These are phyloP conservation scores for Termitomyces sp. DNA, from an alignment of 768 basidiomycete genomes.

Conservation along the genomic window DNA sequence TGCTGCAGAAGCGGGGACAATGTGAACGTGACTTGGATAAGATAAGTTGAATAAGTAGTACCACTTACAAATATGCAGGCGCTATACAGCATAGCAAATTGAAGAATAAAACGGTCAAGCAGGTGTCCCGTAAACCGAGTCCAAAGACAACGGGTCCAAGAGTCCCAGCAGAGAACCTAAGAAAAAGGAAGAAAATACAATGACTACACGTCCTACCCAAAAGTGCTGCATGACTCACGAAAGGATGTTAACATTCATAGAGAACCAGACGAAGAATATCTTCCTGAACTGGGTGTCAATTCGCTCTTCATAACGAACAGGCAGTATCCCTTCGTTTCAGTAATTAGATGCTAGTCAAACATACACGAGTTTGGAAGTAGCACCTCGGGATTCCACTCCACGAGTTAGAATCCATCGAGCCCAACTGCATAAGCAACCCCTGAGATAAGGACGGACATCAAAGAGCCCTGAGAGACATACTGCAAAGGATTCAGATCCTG, in stretches of 20 bases:
- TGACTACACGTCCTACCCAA: not conserved
- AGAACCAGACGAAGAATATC: slow-evolving; percentile 76
- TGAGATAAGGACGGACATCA: not conserved
- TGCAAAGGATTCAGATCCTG: no score
- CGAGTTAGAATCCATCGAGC: slow-evolving; percentile 13
- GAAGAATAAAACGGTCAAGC: slow-evolving; percentile 62
- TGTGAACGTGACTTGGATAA: not conserved
- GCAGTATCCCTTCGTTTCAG: slow-evolving; percentile 40
- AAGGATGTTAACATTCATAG: slow-evolving; percentile 66
- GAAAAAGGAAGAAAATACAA: not conserved
- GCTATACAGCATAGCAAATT: slow-evolving; percentile 53
- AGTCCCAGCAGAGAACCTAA: slow-evolving; percentile 61
- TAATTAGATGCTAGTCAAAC: not conserved
- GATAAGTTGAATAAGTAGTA: not conserved
- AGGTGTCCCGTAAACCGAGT: slow-evolving; percentile 56
- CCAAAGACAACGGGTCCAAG: slow-evolving; percentile 58
- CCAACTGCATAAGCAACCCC: slow-evolving; percentile 4
- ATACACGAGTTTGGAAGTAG: not conserved
- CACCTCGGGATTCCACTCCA: slow-evolving; percentile 31
- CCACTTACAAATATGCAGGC: slow-evolving; percentile 55
- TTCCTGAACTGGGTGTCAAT: slow-evolving; percentile 59
- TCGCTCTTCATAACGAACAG: slow-evolving; percentile 50
- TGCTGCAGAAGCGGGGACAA: slow-evolving; percentile 15
- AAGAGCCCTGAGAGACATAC: not conserved
- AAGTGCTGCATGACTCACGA: slow-evolving; percentile 24